phyloP scores from a whole-genome alignment of 2,329 filamentous ascomycete species.

The Ascochyta viciae-villosae region DNA sequence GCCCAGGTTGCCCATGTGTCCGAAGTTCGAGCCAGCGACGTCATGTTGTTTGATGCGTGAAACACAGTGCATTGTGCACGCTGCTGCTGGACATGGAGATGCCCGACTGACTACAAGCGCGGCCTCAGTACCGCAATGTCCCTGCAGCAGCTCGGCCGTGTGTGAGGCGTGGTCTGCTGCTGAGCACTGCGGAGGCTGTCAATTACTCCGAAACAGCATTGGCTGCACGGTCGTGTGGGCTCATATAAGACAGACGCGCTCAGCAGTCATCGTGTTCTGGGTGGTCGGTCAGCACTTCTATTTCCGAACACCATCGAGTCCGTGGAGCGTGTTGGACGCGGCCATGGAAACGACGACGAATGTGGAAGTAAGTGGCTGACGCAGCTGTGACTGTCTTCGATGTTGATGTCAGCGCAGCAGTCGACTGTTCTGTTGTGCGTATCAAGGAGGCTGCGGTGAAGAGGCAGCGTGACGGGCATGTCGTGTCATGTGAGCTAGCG shows the following conservation, averaged over 20 bases:
- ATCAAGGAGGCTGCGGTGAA: neutral
- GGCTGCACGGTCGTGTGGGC: slow-evolving; percentile 11
- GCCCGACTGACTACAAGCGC: slow-evolving; percentile 4
- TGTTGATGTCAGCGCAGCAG: slow-evolving; percentile 1
- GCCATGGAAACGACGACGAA: neutral
- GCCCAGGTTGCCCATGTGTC: slow-evolving; percentile 20
- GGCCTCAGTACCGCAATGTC: slow-evolving; percentile 12
- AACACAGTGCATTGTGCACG: slow-evolving; percentile 2
- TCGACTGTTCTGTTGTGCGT: neutral
- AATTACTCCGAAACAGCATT: slow-evolving; percentile 25
- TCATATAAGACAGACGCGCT: slow-evolving; percentile 12
- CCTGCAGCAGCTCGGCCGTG: slow-evolving; percentile 23
- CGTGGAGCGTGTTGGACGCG: neutral
- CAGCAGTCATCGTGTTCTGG: slow-evolving; percentile 9
- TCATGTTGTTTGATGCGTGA: slow-evolving; percentile 24
- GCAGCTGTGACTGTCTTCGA: neutral
- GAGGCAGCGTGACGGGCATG: neutral
- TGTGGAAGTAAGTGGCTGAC: neutral
- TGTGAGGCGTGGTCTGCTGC: slow-evolving; percentile 4
- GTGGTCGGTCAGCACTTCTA: slow-evolving; percentile 16
- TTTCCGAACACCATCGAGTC: slow-evolving; percentile 6
- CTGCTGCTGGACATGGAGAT: neutral
- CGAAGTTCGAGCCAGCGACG: slow-evolving; percentile 9
- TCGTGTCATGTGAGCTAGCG: neutral
- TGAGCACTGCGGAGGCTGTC: slow-evolving; percentile 8